Percentiles rank a stretch among this genome's conserved stretches.
Conservation (phyloP, 495 filamentous ascomycete species). For the Letharia columbiana region DNA sequence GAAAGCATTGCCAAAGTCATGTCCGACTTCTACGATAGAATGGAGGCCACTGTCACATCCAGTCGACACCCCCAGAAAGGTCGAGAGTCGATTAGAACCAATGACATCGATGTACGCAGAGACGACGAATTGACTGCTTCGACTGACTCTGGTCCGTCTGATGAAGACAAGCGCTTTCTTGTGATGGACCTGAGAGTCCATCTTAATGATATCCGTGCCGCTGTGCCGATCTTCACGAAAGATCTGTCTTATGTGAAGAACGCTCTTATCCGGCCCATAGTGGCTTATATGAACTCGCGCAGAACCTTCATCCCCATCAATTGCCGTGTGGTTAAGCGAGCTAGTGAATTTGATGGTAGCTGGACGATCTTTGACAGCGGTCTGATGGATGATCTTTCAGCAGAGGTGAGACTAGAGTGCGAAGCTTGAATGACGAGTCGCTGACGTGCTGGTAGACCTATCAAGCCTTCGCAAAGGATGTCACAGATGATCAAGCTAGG, state of each 20-base stretch:
- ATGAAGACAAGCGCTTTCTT: conserved; percentile 58
- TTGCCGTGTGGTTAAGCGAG: conserved; percentile 84
- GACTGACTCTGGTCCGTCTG: conserved; percentile 19
- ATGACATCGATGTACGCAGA: conserved; percentile 23
- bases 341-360: conserved; percentile 83
- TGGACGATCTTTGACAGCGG: conserved; percentile 95
- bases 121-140: conserved; percentile 25
- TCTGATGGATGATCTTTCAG: conserved; percentile 89
- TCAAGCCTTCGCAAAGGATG: conserved; percentile 79
- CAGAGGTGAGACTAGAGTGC: conserved; percentile 49
- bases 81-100: conserved; percentile 16
- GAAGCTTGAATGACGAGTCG: background rate
- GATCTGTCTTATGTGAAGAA: conserved; percentile 94
- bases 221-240: conserved; percentile 81
- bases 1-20: conserved; percentile 86
- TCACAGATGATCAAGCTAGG: conserved; percentile 75
- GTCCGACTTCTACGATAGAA: conserved; percentile 84
- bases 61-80: conserved; percentile 40
- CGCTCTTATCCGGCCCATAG: conserved; percentile 88
- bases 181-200: conserved; percentile 85
- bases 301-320: conserved; percentile 90
- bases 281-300: conserved; percentile 96
- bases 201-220: conserved; percentile 84
- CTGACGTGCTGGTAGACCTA: conserved; percentile 51
- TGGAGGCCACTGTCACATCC: conserved; percentile 83